Conservation (phyloP, 441 rosid genomes). For the Aquilaria agallochum region DNA sequence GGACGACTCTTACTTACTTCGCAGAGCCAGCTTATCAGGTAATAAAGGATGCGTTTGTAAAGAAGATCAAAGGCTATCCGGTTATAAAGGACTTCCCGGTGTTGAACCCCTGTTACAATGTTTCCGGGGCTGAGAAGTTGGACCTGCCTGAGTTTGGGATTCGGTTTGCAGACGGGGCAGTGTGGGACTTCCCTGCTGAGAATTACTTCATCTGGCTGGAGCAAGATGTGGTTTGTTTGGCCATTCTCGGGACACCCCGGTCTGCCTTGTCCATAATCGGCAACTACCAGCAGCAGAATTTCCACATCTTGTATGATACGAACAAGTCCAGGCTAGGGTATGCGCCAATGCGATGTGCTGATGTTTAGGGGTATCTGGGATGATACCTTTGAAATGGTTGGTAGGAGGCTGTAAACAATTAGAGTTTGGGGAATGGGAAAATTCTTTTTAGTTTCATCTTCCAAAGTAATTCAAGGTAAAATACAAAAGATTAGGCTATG, state of each 20-base stretch:
- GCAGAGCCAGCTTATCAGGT: constrained; percentile 69
- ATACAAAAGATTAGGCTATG: constrained; percentile 12
- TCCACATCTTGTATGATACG: constrained; percentile 83
- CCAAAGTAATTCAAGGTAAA: constrained; percentile 5
- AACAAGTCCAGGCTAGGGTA: constrained; percentile 80
- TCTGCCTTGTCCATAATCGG: constrained; percentile 84
- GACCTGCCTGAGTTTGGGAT: constrained; percentile 76
- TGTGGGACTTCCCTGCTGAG: constrained; percentile 90
- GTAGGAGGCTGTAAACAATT: constrained; percentile 15
- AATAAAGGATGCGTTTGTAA: constrained; percentile 61
- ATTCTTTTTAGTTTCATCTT: constrained; percentile 4
- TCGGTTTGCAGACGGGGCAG: constrained; percentile 66
- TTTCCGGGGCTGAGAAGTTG: constrained; percentile 54
- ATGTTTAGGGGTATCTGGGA: constrained; percentile 25
- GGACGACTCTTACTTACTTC: constrained; percentile 85
- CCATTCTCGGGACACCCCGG: constrained; percentile 73
- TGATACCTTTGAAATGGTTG: constrained; percentile 6
- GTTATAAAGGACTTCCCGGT: constrained; percentile 48
- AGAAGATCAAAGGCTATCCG: constrained; percentile 58
- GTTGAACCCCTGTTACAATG: constrained; percentile 82
- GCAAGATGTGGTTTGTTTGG: constrained; percentile 71
- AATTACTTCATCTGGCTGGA: constrained; percentile 61
- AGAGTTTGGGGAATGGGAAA: not conserved
- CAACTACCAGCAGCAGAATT: constrained; percentile 96
- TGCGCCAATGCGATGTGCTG: constrained; percentile 79